Evolutionary conservation across 148 eudicot species (phyloP).

Genomic region (Hydrangea macrophylla): DNA sequence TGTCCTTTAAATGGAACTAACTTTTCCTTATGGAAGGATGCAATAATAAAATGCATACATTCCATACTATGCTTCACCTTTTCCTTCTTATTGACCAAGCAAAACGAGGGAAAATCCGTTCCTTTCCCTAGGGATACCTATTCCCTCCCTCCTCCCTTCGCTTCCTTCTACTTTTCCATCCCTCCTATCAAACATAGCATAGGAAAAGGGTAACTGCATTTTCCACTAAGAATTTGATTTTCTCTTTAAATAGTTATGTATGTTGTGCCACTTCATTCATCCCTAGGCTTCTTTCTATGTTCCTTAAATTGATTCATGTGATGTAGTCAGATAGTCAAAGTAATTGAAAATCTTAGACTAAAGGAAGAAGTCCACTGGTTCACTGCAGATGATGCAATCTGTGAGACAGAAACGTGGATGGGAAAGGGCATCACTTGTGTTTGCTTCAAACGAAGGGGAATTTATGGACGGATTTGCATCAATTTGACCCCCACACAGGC

Average conservation of each 20-base stretch:
- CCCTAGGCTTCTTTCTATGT: not conserved
- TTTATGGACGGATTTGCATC: conserved; percentile 45
- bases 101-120: too few species aligned
- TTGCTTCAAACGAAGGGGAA: conserved; percentile 71
- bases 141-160: too few species aligned
- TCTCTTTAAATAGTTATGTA: not conserved
- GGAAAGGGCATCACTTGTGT: conserved; percentile 71
- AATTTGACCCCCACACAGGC: conserved; percentile 68
- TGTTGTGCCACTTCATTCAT: not conserved
- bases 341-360: conserved; percentile 12
- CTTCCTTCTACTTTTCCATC: too few species aligned
- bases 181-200: too few species aligned
- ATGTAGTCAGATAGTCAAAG: conserved; percentile 3
- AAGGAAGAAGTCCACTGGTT: conserved; percentile 5
- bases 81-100: too few species aligned
- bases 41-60: too few species aligned
- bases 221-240: not conserved
- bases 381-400: conserved; percentile 61
- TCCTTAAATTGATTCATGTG: not conserved
- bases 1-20: too few species aligned
- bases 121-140: too few species aligned
- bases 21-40: too few species aligned
- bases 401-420: conserved; percentile 53
- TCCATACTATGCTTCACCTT: too few species aligned
- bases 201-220: not conserved